phyloP scores from a whole-genome alignment of 768 basidiomycete genomes.

The Exidia glandulosa region DNA sequence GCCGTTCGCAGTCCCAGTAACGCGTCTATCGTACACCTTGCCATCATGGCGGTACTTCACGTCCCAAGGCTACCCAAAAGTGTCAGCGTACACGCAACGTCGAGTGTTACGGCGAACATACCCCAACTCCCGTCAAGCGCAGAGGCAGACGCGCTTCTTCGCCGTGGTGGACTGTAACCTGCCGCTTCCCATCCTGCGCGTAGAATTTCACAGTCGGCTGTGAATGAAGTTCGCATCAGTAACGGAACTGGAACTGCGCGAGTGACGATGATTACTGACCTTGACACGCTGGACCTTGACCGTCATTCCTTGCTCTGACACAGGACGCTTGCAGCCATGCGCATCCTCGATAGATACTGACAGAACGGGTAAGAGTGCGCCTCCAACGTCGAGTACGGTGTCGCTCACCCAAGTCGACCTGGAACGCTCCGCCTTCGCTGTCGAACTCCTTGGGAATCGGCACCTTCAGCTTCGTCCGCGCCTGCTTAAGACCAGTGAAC shows the following conservation, averaged over 20 bases:
- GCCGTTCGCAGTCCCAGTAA: conserved; percentile 51
- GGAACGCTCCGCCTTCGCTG: conserved; percentile 61
- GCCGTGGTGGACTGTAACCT: conserved; percentile 59
- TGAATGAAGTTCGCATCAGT: neutral
- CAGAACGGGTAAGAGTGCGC: neutral
- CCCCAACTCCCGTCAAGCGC: conserved; percentile 83
- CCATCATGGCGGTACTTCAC: conserved; percentile 55
- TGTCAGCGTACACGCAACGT: conserved; percentile 1
- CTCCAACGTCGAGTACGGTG: neutral
- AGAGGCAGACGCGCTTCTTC: conserved; percentile 65
- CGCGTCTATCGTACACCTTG: conserved; percentile 26
- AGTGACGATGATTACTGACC: conserved; percentile 30
- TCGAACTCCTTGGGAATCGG: conserved; percentile 60
- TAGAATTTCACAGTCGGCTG: conserved; percentile 87
- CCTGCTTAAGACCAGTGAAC: conserved; percentile 42
- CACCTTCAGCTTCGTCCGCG: conserved; percentile 46
- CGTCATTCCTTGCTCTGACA: conserved; percentile 65
- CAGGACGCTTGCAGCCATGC: conserved; percentile 69
- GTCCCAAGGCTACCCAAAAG: conserved; percentile 63
- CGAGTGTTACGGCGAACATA: conserved; percentile 27
- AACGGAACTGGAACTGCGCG: neutral
- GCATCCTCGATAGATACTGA: conserved; percentile 80
- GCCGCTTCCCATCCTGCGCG: conserved; percentile 44
- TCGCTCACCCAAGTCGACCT: conserved; percentile 65
- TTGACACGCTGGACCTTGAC: conserved; percentile 77